Percentiles rank a stretch among this genome's conserved stretches.
Conservation (phyloP, 2,329 filamentous ascomycete species). For the Arachnomyces sp. region DNA sequence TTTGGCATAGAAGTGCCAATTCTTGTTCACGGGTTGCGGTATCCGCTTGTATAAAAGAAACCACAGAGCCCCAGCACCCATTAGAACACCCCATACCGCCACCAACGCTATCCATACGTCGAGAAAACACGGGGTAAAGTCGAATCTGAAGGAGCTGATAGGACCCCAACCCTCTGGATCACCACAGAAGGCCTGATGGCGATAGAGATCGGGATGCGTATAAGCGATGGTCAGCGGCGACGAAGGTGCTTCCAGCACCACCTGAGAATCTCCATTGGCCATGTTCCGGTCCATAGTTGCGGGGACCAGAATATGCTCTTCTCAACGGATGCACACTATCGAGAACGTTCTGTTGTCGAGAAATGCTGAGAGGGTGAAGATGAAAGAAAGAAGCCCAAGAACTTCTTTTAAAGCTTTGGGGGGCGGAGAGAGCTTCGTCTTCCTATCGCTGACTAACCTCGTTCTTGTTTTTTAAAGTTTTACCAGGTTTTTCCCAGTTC, state of each 20-base stretch:
- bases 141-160: conserved; percentile 75
- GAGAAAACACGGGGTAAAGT: conserved; percentile 96
- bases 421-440: no score
- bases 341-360: no score
- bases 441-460: no score
- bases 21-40: conserved; percentile 62
- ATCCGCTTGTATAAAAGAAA: conserved; percentile 66
- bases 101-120: conserved; percentile 80
- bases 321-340: not conserved
- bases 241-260: conserved; percentile 15
- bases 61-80: conserved; percentile 71
- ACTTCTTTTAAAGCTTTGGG: no score
- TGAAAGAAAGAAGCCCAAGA: no score
- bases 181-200: conserved; percentile 67
- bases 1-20: conserved; percentile 91
- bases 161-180: conserved; percentile 95
- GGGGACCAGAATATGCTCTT: conserved; percentile 6
- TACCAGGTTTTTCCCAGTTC: no score
- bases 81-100: conserved; percentile 68
- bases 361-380: no score
- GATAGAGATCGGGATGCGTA: conserved; percentile 16
- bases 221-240: conserved; percentile 9
- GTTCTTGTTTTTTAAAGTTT: no score
- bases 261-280: conserved; percentile 17
- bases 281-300: conserved; percentile 14